Evolutionary conservation across 2,329 filamentous ascomycete species (phyloP), one percentile per base, ranked within the genome.

Genomic region (Mollisiaceae sp.): DNA sequence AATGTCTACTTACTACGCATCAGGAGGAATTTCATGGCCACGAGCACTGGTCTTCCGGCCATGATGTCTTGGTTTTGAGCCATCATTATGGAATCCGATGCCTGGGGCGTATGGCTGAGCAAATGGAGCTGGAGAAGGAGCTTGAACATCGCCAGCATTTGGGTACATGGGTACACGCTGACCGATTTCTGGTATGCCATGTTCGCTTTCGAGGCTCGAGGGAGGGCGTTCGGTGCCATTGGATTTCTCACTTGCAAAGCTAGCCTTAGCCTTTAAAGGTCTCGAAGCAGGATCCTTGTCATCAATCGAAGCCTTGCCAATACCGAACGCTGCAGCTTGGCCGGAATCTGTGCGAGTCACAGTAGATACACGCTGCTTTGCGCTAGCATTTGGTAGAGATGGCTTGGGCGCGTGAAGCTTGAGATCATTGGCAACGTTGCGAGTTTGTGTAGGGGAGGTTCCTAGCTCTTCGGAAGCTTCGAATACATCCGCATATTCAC

Each of bases 261-360:
- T 92, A 36, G 85, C 82, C 70, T 88, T 87, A 70, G 90, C 87
- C 77, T 86, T 87, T 66, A 89, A 75, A 27, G 80, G 78, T 69
- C 85, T 86, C 62, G 82, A 79, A 36, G 82, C 76, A 65, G 85
- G 74, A 62, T 82, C 77, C 63, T 77, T 72, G 75, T 81, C 77
- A 58, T 91, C 86, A 18, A 15, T 58, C n/a, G 80, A 81, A 62
- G 87, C 83, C 64, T 88, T 89, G 69, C 92, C 93, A 75, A 97
- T 87, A 68, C 93, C 94, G 67, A 90, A 93, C n/a, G 91, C 87
- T 20, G 92, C 92, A 67, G 93, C 93, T 76, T 89, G 89, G 57
- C 89, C 88, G n/a, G 93, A 97, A 79, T 97, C 93, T 71, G 94
- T 97, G 71, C 92, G 90, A 39, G 94, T 97, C 67, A 97, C 93